Evolutionary conservation across 139 green algal genomes (phyloP).

Genomic region (Eudorina sp.): DNA sequence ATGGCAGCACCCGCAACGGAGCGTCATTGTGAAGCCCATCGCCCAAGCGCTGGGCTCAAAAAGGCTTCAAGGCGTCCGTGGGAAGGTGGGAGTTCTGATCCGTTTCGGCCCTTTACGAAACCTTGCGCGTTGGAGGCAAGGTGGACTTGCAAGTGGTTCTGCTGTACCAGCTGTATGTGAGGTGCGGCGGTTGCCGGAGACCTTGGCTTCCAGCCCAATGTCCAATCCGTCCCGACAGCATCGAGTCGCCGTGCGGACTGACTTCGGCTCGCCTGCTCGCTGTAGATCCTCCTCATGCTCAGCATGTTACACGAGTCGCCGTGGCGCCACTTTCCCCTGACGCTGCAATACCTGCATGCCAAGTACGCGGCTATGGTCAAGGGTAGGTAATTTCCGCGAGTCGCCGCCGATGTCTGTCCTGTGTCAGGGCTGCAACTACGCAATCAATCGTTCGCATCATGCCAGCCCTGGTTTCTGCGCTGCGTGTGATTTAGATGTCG

Average conservation of each 20-base stretch:
- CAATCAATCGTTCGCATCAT: no score
- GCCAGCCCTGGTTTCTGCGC: no score
- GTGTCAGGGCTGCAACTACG: no score
- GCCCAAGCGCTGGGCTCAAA: conserved; percentile 56
- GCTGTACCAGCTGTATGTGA: no score
- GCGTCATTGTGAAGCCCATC: conserved; percentile 64
- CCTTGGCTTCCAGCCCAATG: no score
- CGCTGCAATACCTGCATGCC: conserved; percentile 79
- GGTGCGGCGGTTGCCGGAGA: no score
- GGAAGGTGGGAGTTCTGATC: conserved; percentile 85
- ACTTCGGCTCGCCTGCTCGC: background rate
- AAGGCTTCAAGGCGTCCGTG: conserved; percentile 66
- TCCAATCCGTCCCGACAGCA: no score
- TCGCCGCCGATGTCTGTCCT: no score
- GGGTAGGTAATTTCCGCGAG: background rate
- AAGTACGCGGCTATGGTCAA: conserved; percentile 51
- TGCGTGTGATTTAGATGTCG: no score
- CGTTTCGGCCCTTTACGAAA: no score
- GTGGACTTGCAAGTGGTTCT: no score
- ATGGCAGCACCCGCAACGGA: conserved; percentile 92
- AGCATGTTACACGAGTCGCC: conserved; percentile 84
- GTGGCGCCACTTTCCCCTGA: conserved; percentile 89
- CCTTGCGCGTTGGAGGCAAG: no score
- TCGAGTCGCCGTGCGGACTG: background rate
- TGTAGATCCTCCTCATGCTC: conserved; percentile 78